Base-by-base conservation (phyloP, 164 flowering plant genomes). In the Stephania yunnanensis region DNA sequence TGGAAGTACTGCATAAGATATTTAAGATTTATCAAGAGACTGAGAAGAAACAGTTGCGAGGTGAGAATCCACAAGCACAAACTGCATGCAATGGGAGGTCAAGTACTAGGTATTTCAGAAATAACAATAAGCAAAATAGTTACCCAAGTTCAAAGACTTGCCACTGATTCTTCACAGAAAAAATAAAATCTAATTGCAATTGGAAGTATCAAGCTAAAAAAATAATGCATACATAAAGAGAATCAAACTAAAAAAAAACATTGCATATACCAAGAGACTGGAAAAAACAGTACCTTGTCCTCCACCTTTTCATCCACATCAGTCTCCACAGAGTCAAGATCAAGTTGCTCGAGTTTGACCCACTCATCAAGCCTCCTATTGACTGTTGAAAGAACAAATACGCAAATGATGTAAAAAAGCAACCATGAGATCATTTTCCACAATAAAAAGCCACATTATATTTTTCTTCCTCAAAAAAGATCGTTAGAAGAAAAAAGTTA, bases 331-430 rank as follows among this genome's bases (percentile, higher is more conserved):
- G 99, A 93, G 72, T 90, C 88, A 69, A 95, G 98, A 88, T 95
- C 98, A 74, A 95, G 97, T 74, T 95, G 98, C 13, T 95, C 98
- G 77, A 93, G 94, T 80, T 91, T 90, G 74, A 89, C 92, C 97
- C 98, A 95, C 71, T 95, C 97, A 86, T 95, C 98, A 83, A 92
- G 95, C 78, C 98, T 91, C 79, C 98, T 84, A 78, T 94, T 94
- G 80, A 92, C 98, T 94, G 85, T 15, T 78, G 73, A 72, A 61
- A 17, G 29, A 72, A 20, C 65, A 74, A 50, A 55, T 55, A 5
- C 45, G 7, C 65, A 82, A 75, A 74, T 29, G 44, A 36, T 69
- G 17, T 71, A 72, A 73, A 77, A 5, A 58, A 58, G 64, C 64
- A 17, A 19, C 64, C 19, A 15, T 58, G 64, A 58, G 6, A 58